Base-by-base conservation (phyloP, 257 asterid genomes). In the Paraleonurus japonicus region DNA sequence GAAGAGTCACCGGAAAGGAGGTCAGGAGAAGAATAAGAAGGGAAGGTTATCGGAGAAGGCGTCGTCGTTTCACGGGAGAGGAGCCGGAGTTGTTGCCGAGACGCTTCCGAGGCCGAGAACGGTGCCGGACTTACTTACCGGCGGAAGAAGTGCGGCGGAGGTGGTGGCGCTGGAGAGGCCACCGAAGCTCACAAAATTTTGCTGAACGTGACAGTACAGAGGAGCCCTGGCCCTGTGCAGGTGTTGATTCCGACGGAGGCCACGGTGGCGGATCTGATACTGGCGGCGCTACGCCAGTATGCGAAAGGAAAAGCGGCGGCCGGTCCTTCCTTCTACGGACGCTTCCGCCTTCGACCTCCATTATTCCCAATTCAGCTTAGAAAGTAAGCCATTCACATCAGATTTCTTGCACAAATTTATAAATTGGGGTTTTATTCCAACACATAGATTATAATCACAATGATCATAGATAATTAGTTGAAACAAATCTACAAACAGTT, bases 301-400 rank as follows among this genome's bases (percentile, higher is more conserved):
- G 41, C 54, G 16, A 92, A n/a, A 90, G 85, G 98, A 90, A 80
- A 85, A 83, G 33, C 80, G 98, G 15, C 91, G 88, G 33, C 87
- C 91, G 22, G 66, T 79, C 26, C 65, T 87, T 4, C 62, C 79
- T 0, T 65, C 86, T 4, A 26, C 63, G 20, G 81, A 61, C 13
- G 80, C 87, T 4, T 61, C 81, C 12, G 85, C 81, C 62, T 90
- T 83, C 66, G 92, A 81, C 70, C 96, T 92, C 76, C 98, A 92
- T 81, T 92, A 92, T 81, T 90, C 98, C 2, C 98, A 92, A 61
- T 92, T 92, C 80, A 85, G 97, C 80, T 75, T 92, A 77, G 95
- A 90, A 83, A 83, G 98, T 90, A 77, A 79, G 92, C 57, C 17
- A 9, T 19, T 61, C 35, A 7, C 2, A 5, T 22, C 11, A 6